phyloP scores from a whole-genome alignment of 2,329 filamentous ascomycete genomes.

The Pyrenophora tritici-repentis region DNA sequence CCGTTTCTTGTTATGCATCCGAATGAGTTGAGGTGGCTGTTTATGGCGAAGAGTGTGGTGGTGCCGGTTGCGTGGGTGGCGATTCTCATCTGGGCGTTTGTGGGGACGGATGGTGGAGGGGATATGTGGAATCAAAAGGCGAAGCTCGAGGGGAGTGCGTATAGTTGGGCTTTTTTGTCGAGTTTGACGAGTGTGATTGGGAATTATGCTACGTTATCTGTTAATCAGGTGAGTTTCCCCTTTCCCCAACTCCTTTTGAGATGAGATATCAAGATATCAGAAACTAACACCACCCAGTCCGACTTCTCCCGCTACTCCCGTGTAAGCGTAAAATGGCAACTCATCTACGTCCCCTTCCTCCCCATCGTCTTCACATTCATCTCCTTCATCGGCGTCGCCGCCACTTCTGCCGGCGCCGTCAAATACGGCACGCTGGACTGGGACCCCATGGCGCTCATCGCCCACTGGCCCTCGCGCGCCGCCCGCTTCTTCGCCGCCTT shows the following conservation, averaged over 20 bases:
- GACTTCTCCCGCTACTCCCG: constrained; percentile 62
- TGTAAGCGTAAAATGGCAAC: constrained; percentile 55
- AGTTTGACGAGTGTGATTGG: constrained; percentile 56
- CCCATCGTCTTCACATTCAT: constrained; percentile 61
- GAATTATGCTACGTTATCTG: constrained; percentile 57
- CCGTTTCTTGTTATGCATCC: constrained; percentile 62
- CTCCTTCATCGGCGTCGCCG: constrained; percentile 62
- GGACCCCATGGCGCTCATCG: constrained; percentile 51
- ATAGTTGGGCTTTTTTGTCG: constrained; percentile 60
- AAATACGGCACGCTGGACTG: constrained; percentile 56
- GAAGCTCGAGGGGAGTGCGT: constrained; percentile 55
- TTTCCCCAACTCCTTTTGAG: no score
- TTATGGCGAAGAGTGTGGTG: constrained; percentile 53
- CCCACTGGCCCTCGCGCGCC: constrained; percentile 47
- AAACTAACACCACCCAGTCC: no score
- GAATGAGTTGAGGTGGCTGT: constrained; percentile 59
- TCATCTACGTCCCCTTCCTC: constrained; percentile 57
- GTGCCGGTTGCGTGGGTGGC: constrained; percentile 65
- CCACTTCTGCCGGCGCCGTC: constrained; percentile 59
- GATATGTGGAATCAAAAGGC: constrained; percentile 55
- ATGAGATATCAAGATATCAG: no score
- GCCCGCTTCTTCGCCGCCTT: constrained; percentile 50
- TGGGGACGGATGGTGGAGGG: constrained; percentile 57
- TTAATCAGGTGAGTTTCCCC: constrained; percentile 51
- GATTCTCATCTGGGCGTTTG: constrained; percentile 67